Conservation (phyloP, 1,284 basidiomycete species). For the Irpex lacteus region DNA sequence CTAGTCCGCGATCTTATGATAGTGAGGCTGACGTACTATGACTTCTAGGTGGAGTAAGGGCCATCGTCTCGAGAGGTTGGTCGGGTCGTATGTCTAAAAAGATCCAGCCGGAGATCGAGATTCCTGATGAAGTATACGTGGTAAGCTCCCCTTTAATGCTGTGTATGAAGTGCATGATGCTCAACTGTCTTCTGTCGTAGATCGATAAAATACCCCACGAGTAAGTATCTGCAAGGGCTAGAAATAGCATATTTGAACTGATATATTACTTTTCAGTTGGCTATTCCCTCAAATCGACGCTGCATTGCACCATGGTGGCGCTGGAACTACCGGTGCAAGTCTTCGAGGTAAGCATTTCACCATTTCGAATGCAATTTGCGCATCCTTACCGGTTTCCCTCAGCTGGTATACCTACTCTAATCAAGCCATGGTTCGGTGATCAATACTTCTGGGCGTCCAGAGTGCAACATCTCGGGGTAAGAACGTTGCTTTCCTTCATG, state of each 20-base stretch:
- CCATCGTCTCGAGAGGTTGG: conserved; percentile 81
- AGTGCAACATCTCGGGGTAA: conserved; percentile 58
- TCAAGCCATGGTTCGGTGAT: conserved; percentile 71
- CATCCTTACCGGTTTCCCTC: not conserved
- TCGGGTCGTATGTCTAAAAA: conserved; percentile 52
- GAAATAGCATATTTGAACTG: conserved; percentile 1
- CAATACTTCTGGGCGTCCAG: conserved; percentile 75
- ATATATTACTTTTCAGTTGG: conserved; percentile 41
- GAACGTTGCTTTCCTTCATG: conserved; percentile 15
- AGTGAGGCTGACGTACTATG: not conserved
- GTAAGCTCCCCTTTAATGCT: conserved; percentile 15
- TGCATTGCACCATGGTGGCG: conserved; percentile 70
- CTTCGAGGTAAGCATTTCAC: conserved; percentile 35
- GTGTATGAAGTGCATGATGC: conserved; percentile 8
- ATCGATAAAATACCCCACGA: conserved; percentile 77
- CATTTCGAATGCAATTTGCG: not conserved
- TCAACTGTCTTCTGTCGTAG: conserved; percentile 17
- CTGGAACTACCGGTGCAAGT: conserved; percentile 70
- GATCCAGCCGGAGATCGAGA: conserved; percentile 35
- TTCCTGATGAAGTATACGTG: conserved; percentile 42
- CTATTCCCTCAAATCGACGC: conserved; percentile 72
- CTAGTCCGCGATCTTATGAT: not conserved
- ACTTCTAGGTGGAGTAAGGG: conserved; percentile 53
- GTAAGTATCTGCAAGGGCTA: conserved; percentile 23
- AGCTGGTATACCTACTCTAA: conserved; percentile 74